Base-by-base conservation (phyloP, 1,139 yeast species). In the Pneumocystis murina region DNA sequence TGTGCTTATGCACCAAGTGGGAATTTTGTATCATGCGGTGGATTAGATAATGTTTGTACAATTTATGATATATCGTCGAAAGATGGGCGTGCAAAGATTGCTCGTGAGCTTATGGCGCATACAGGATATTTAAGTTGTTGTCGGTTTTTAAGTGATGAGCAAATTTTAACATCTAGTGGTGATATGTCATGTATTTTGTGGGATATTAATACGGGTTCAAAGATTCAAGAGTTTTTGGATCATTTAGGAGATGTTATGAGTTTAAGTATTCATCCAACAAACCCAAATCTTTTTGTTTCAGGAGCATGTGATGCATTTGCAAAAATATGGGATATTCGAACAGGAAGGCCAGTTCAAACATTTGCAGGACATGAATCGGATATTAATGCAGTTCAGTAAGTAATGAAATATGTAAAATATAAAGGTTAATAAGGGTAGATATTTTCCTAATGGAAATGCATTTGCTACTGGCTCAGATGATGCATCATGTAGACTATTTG, bases 171-270 rank as follows among this genome's bases (percentile, higher is more conserved):
- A 0, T 81, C 85, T 0, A 84, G 92, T 62, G 96, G 96, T 3
- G 97, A 91, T 72, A 83, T 85, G 85, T 83, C 94, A 1, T 82
- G 90, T 69, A 79, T 82, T 2, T 73, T 84, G 65, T 91, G 97
- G 97, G 96, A 91, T 72, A 77, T 88, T 38, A 77, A 79, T 38
- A 82, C 81, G 67, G 85, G 87, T 0, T 76, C 76, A 36, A 78
- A 80, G 67, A 74, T 80, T 0, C 75, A 82, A 43, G 85, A 83
- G 61, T 87, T 81, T 72, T 75, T 82, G 12, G 95, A 86, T 66
- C 96, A 90, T 74, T 74, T 86, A 36, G 95, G 95, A 6, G 96
- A 88, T 72, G 88, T 91, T 24, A 76, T 87, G 64, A 78, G 84
- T 48, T 70, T 89, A 65, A 76, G 78, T 36, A 74, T 75, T 28